Evolutionary conservation across 2,329 filamentous ascomycete genomes (phyloP).

Genomic region (Apiospora sp.): DNA sequence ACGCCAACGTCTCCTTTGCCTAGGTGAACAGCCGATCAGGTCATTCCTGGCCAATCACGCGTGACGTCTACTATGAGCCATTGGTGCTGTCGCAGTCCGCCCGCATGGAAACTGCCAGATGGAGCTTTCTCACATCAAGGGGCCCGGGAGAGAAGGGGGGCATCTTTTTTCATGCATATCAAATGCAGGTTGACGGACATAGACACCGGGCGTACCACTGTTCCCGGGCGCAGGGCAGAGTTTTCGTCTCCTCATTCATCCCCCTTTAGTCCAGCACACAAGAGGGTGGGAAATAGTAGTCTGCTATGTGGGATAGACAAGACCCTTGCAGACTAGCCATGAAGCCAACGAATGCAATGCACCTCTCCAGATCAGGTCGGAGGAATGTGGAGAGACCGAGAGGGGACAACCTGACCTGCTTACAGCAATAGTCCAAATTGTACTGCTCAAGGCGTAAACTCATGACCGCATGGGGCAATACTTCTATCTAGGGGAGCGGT

Average conservation of each 20-base stretch:
- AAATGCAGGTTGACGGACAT: background rate
- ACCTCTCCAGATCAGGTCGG: constrained; percentile 2
- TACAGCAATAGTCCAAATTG: background rate
- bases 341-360: background rate
- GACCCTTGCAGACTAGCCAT: background rate
- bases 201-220: background rate
- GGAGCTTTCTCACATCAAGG: background rate
- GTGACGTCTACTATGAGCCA: background rate
- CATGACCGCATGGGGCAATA: background rate
- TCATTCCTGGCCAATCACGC: background rate
- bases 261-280: background rate
- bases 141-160: too few relatives aligned
- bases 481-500: background rate
- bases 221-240: background rate
- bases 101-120: background rate
- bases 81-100: background rate
- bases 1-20: background rate
- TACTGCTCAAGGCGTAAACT: background rate
- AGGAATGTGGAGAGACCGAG: constrained; percentile 4
- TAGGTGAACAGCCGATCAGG: background rate
- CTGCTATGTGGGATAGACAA: background rate
- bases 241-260: background rate
- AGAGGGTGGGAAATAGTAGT: background rate
- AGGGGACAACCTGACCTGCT: background rate
- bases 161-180: background rate